Base-by-base conservation (phyloP, 257 asterid genomes). In the Pogostemon cablin region DNA sequence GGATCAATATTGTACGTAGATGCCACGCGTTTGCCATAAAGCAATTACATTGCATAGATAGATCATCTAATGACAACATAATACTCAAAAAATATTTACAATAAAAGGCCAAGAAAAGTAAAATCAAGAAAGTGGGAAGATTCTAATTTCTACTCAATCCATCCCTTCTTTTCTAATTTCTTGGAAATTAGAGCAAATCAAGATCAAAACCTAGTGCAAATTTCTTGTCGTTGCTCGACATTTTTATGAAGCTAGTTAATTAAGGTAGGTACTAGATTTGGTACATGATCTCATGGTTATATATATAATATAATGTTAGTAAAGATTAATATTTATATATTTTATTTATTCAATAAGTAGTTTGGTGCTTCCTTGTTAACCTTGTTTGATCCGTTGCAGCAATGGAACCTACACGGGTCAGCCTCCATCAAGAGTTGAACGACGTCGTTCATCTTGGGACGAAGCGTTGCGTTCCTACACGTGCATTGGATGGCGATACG, bases 401-500 rank as follows among this genome's bases (percentile, higher is more conserved):
- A 81, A 47, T 71, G 80, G 43, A 80, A 84, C 61, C 80, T 77
- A 66, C 89, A 87, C 0, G 95, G 97, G 59, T 84, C 93, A 0
- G 95, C 96, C 77, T 95, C 98, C 44, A 85, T 80, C 56, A 95
- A 85, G 47, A 84, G 74, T 65, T 89, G 98, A 55, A 91, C 95
- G 5, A 88, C 96, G 72, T 95, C 98, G 3, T 67, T 91, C 98
- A 95, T 95, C 0, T 86, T 81, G 5, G 97, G 99, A 5, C 98
- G 98, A 4, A 77, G 82, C 2, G 80, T 58, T 12, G 97, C 90
- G 2, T 79, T 88, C 58, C 69, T 82, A 37, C 90, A 84, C 17
- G 98, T 89, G 90, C 99, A 95, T 9, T 89, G 95, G 37, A 91
- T 82, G 67, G 99, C 98, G 6, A 91, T 82, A 2, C 88, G 83